These are phyloP conservation scores for Hypoxylon sp. DNA, from an alignment of 2,329 filamentous ascomycete species.

Conservation along the genomic window DNA sequence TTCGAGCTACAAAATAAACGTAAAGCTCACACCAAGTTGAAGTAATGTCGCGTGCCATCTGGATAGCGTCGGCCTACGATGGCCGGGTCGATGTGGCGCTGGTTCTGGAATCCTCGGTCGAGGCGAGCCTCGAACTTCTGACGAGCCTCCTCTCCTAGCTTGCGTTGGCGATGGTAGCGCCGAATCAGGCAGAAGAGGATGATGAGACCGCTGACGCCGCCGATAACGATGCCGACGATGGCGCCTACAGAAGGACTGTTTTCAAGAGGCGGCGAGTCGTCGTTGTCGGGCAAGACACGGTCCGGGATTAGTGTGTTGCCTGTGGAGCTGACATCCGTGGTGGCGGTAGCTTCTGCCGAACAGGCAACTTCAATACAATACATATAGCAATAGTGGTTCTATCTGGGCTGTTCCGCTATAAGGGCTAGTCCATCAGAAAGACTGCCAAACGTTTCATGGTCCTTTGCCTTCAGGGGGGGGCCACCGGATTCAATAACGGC, in stretches of 20 bases:
- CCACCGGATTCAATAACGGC: no score
- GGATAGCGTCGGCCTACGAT: not conserved
- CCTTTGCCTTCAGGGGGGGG: no score
- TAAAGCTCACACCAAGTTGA: no score
- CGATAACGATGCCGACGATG: slow-evolving; percentile 9
- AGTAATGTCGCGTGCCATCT: not conserved
- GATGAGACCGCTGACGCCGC: not conserved
- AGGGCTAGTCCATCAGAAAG: no score
- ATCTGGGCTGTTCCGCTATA: no score
- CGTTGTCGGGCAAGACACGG: not conserved
- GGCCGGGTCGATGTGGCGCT: not conserved
- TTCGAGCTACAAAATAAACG: no score
- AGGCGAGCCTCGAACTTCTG: not conserved
- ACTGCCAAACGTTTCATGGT: no score
- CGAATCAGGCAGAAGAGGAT: not conserved
- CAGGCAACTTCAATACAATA: no score
- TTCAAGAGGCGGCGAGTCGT: not conserved
- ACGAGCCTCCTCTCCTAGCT: not conserved
- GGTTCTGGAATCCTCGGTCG: not conserved
- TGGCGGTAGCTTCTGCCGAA: not conserved
- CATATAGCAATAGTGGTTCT: no score
- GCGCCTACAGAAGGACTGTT: not conserved
- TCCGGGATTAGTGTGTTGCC: not conserved
- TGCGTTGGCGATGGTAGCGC: not conserved
- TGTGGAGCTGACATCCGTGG: not conserved